Percentiles rank a stretch among this genome's conserved stretches.
Conservation (phyloP, 1,284 basidiomycete genomes). For the Boletellus deceptivus region DNA sequence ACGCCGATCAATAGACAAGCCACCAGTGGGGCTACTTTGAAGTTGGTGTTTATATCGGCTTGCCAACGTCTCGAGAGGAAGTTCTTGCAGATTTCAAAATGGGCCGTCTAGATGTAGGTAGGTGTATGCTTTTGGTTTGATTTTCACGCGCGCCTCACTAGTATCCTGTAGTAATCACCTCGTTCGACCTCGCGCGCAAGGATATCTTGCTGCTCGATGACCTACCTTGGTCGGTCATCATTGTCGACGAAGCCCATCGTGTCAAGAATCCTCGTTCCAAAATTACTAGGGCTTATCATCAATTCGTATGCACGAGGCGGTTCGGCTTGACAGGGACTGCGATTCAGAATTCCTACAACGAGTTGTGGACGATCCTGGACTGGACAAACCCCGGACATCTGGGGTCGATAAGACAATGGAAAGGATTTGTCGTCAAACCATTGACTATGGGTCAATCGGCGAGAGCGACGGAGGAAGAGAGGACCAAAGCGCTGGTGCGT, state of each 20-base stretch:
- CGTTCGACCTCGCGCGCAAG: constrained; percentile 65
- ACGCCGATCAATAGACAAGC: not conserved
- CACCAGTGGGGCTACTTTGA: constrained; percentile 79
- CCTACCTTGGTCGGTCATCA: constrained; percentile 65
- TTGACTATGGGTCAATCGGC: constrained; percentile 68
- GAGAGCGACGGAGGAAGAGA: constrained; percentile 59
- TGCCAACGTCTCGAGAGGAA: constrained; percentile 45
- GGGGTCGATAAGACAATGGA: constrained; percentile 70
- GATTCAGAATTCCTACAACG: constrained; percentile 83
- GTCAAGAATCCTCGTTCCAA: constrained; percentile 72
- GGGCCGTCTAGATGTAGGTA: constrained; percentile 73
- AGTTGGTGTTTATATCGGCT: constrained; percentile 63
- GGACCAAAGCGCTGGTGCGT: constrained; percentile 54
- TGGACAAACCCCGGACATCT: constrained; percentile 75
- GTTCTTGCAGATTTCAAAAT: constrained; percentile 68
- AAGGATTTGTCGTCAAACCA: constrained; percentile 61
- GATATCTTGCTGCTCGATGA: constrained; percentile 65
- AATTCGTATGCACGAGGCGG: constrained; percentile 58
- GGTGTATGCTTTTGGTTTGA: constrained; percentile 26
- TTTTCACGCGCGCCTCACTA: not conserved
- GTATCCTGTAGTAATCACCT: constrained; percentile 57
- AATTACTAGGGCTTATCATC: constrained; percentile 61
- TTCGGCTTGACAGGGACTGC: constrained; percentile 83
- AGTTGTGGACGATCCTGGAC: constrained; percentile 80
- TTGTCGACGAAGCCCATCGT: constrained; percentile 83